Conservation (phyloP, 148 eudicot genomes). For the Vaccinium macrocarpon region DNA sequence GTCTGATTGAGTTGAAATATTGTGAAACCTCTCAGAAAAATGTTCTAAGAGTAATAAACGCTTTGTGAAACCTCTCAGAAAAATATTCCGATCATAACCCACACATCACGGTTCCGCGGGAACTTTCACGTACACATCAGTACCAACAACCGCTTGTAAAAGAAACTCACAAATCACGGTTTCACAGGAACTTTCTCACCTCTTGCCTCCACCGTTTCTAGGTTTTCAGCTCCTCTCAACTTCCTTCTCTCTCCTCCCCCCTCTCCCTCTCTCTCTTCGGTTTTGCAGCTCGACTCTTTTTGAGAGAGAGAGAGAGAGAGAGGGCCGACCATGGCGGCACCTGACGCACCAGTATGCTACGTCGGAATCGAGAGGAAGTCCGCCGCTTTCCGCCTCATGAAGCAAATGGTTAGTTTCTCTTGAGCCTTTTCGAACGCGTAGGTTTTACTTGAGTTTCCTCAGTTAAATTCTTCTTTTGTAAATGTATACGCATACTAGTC, state of each 20-base stretch:
- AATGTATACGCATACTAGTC: no score
- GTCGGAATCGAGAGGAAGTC: slow-evolving; percentile 80
- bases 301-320: slow-evolving; percentile 16
- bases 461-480: neutral
- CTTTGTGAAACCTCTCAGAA: no score
- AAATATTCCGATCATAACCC: no score
- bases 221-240: slow-evolving; percentile 2
- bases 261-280: neutral
- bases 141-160: neutral
- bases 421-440: neutral
- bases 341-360: slow-evolving; percentile 76
- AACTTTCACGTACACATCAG: neutral
- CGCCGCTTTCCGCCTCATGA: slow-evolving; percentile 98
- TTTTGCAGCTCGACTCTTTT: neutral
- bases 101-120: neutral
- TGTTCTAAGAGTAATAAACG: no score
- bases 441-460: neutral
- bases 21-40: no score
- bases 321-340: slow-evolving; percentile 58
- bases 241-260: neutral
- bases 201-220: slow-evolving; percentile 6
- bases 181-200: neutral
- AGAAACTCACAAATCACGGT: neutral
- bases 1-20: no score
- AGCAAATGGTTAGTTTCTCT: slow-evolving; percentile 66